Conservation (phyloP, 257 asterid species). For the Coffea canephora region DNA sequence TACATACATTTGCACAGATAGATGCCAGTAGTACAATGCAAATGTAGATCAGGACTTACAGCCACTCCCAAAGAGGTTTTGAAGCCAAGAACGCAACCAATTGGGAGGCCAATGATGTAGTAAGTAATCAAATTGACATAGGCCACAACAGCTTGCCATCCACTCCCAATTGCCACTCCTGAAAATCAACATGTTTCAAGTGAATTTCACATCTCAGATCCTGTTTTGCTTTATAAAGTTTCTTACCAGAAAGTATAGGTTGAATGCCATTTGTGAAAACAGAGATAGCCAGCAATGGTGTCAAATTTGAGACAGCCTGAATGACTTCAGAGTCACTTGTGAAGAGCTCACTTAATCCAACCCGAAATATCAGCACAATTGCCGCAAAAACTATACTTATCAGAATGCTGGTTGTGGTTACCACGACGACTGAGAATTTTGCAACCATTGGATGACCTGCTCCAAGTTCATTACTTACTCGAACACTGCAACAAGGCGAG, state of each 20-base stretch:
- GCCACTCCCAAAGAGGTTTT: slow-evolving; percentile 29
- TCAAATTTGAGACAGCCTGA: slow-evolving; percentile 23
- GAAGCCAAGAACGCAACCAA: slow-evolving; percentile 33
- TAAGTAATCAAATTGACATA: slow-evolving; percentile 27
- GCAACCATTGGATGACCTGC: slow-evolving; percentile 38
- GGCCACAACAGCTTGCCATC: slow-evolving; percentile 38
- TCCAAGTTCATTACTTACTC: slow-evolving; percentile 35
- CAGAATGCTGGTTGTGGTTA: slow-evolving; percentile 20
- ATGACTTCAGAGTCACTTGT: slow-evolving; percentile 30
- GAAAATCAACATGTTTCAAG: neutral
- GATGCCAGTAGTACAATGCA: neutral
- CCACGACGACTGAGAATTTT: slow-evolving; percentile 29
- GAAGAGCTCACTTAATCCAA: slow-evolving; percentile 28
- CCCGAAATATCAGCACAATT: slow-evolving; percentile 26
- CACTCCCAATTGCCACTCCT: slow-evolving; percentile 41
- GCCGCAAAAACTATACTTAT: slow-evolving; percentile 23
- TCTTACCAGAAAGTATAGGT: slow-evolving; percentile 30
- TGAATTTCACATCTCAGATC: neutral
- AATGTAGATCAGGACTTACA: neutral
- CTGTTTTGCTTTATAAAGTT: neutral
- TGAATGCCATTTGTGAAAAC: slow-evolving; percentile 34
- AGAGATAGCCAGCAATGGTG: slow-evolving; percentile 33
- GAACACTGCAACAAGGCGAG: slow-evolving; percentile 20
- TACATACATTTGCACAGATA: neutral
- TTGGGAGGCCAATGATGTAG: slow-evolving; percentile 29